Percentiles rank a stretch among this genome's conserved stretches.
Evolutionary conservation across 441 rosid genomes (phyloP).

Genomic region (Sinapis alba): DNA sequence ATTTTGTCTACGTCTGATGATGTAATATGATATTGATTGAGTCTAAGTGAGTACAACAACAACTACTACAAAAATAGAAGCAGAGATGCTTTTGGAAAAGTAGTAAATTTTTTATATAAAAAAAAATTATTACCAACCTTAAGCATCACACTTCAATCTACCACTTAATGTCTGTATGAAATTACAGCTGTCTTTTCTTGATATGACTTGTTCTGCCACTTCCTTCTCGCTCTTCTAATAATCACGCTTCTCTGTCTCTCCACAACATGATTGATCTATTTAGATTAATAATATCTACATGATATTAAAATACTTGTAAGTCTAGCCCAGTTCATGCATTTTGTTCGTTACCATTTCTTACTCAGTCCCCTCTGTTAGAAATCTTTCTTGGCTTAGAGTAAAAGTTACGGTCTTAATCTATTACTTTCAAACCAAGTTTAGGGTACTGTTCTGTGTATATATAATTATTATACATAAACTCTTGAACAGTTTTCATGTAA

Average conservation of each 20-base stretch:
- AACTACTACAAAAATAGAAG: slow-evolving; percentile 40
- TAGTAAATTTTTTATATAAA: slow-evolving; percentile 6
- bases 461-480: slow-evolving; percentile 13
- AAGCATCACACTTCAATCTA: slow-evolving; percentile 39
- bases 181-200: slow-evolving; percentile 45
- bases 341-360: slow-evolving; percentile 3
- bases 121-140: slow-evolving; percentile 30
- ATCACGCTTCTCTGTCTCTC: slow-evolving; percentile 29
- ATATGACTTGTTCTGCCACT: slow-evolving; percentile 43
- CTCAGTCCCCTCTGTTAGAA: not conserved
- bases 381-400: slow-evolving; percentile 13
- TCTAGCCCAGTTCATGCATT: slow-evolving; percentile 12
- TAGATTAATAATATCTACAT: not conserved
- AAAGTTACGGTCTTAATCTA: slow-evolving; percentile 3
- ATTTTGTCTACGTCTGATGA: slow-evolving; percentile 32
- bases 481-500: slow-evolving; percentile 17
- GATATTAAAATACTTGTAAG: not conserved
- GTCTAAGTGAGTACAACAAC: slow-evolving; percentile 30
- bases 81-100: slow-evolving; percentile 32
- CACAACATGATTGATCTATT: slow-evolving; percentile 36
- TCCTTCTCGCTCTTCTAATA: slow-evolving; percentile 29
- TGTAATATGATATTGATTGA: slow-evolving; percentile 37
- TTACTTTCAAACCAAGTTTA: slow-evolving; percentile 13
- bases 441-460: not conserved
- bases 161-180: slow-evolving; percentile 42